Base-by-base conservation (phyloP, 352 stramenopile genomes). In the Thalassiosira sp. region DNA sequence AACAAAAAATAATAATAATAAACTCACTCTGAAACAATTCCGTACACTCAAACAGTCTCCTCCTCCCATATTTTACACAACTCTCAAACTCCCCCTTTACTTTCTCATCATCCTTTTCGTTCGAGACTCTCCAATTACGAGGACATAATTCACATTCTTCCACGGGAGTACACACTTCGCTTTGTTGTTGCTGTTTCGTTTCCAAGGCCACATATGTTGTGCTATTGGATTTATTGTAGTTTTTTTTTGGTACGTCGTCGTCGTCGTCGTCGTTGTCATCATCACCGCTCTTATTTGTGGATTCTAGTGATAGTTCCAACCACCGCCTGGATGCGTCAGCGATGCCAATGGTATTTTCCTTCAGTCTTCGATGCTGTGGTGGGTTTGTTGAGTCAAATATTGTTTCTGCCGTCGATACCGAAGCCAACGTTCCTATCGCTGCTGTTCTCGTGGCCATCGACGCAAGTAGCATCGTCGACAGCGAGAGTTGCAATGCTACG, bases 81-180 rank as follows among this genome's bases (percentile, higher is more conserved):
- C 69, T 72, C 25, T 65, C 69, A 54, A 56, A 79, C 46, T 79
- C 69, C 0, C 69, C 69, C 62, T 67, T 63, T 8, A 70, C 59
- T 22, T 59, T 63, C 46, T 71, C 58, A n/a, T 77, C 57, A 7
- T 77, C 68, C 35, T 54, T 71, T n/a, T 79, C 69, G 5, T 68
- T 24, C n/a, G 64, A 46, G 27, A 59, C 42, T 42, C 51, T 72
- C 60, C 60, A 79, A 20, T 54, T 40, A 27, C 18, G 53, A 5
- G 61, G 69, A 31, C 69, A 79, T 37, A 72, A 0, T 68, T 72
- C 60, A 49, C 69, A 79, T 79, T 79, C 69, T 18, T 37, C 59
- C 43, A 72, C 31, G 43, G 60, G 43, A 0, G 52, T 61, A 35
- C 69, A 79, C 3, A 76, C 16, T 48, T n/a, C n/a, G n/a, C n/a